Evolutionary conservation across 768 basidiomycete species (phyloP).

Genomic region (Terana coerulea): DNA sequence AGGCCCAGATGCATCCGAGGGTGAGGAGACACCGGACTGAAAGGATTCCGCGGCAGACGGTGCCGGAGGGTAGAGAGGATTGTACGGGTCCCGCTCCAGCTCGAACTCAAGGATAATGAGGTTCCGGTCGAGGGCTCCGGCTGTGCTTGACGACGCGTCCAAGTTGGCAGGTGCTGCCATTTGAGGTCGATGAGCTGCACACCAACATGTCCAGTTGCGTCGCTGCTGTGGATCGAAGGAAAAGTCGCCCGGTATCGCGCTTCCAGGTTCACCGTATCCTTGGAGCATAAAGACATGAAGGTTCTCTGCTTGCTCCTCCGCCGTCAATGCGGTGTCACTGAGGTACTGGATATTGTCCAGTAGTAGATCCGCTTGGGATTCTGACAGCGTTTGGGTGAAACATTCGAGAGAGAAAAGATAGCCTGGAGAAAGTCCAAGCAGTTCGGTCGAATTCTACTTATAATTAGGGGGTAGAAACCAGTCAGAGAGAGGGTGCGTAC

Average conservation of each 20-base stretch:
- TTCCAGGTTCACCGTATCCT: constrained; percentile 69
- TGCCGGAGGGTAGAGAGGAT: constrained; percentile 60
- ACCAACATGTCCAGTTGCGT: constrained; percentile 67
- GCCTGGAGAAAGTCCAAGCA: constrained; percentile 69
- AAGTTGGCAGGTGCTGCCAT: constrained; percentile 20
- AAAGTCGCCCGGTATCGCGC: constrained; percentile 29
- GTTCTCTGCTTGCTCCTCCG: constrained; percentile 41
- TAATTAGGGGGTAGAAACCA: neutral
- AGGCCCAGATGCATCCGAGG: constrained; percentile 20
- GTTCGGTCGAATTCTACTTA: constrained; percentile 62
- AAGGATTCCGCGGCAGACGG: constrained; percentile 6
- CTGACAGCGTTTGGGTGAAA: constrained; percentile 66
- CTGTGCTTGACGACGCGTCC: neutral
- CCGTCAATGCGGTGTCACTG: constrained; percentile 40
- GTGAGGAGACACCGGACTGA: constrained; percentile 24
- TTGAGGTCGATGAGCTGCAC: constrained; percentile 55
- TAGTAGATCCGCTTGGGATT: constrained; percentile 59
- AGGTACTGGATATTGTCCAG: constrained; percentile 75
- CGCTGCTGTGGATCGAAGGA: constrained; percentile 29
- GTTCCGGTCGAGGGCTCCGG: constrained; percentile 18
- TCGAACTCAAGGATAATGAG: constrained; percentile 79
- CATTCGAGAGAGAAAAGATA: constrained; percentile 71
- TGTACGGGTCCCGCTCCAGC: constrained; percentile 63
- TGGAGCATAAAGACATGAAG: constrained; percentile 67
- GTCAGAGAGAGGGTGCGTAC: constrained; percentile 32